Base-by-base conservation (phyloP, 176 grass and related monocot species). In the Rhynchospora pubera region DNA sequence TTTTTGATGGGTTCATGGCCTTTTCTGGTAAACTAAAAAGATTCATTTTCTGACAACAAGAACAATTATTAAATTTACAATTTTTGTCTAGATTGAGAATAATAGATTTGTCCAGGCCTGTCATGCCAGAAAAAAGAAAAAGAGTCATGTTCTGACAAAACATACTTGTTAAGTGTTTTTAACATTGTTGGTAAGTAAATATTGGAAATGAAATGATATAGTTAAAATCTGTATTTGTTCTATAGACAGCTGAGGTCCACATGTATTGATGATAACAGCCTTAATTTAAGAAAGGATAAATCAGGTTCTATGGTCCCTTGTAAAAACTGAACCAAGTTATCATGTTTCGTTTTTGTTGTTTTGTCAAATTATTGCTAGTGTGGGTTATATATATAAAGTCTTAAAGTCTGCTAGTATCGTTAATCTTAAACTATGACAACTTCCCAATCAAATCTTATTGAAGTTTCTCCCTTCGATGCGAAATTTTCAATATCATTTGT, bases 401-500 rank as follows among this genome's bases (percentile, higher is more conserved):
- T 76, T 28, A 0, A 76, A 28, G 30, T 53, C 24, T 53, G 71
- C 23, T 55, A 15, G 24, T 77, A 8, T 64, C 30, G 2, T 65
- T 77, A 58, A 34, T 34, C 32, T 77, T 62, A 10, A 70, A 57
- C 0, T 74, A 57, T 83, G n/a, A 70, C 50, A 22, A 52, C 7
- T 50, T 14, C 7, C 44, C 65, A 3, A 62, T 83, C 7, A 69
- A 10, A 57, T 58, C 21, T 57, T 46, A 65, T 83, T 43, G 23
- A 56, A 74, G 11, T 44, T 58, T 47, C 19, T 79, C 32, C 79
- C 23, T 58, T 30, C 22, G 32, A 26, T 56, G 60, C 22, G 39
- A 79, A 26, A 18, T 46, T 69, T 71, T 70, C 14, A 57, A 68
- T 45, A 22, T 15, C 75, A 98, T 92, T 92, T 82, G 95, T 98